A percentile compares a stretch with the other conserved stretches of the same genome.
Conservation (phyloP, 768 basidiomycete species). For the Boletus patriciae region DNA sequence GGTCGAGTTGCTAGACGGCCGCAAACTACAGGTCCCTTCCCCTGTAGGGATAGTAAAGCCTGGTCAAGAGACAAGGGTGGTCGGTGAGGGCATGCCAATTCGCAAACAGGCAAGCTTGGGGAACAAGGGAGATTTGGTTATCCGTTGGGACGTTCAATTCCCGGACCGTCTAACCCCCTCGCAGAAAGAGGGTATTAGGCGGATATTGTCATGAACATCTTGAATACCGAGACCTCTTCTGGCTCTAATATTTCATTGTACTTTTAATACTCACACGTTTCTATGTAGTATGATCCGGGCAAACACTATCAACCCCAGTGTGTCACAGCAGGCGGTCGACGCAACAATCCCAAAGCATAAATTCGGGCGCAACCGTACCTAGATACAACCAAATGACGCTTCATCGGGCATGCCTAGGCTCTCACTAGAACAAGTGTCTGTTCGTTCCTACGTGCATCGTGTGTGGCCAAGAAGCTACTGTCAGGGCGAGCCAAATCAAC, state of each 20-base stretch:
- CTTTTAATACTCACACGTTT: conserved; percentile 4
- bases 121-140: conserved; percentile 80
- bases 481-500: not conserved
- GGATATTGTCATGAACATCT: conserved; percentile 49
- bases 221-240: conserved; percentile 1
- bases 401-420: not conserved
- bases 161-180: conserved; percentile 69
- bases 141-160: conserved; percentile 84
- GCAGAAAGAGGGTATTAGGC: conserved; percentile 81
- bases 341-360: not conserved
- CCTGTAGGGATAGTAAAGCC: conserved; percentile 75
- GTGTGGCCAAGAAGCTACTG: not conserved
- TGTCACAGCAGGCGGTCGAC: not conserved
- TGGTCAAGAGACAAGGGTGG: conserved; percentile 65
- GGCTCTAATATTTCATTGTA: conserved; percentile 12
- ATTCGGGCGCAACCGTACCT: not conserved
- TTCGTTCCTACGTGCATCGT: not conserved
- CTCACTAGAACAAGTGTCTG: not conserved
- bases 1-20: conserved; percentile 76
- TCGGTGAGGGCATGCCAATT: conserved; percentile 89
- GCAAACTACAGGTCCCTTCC: conserved; percentile 64
- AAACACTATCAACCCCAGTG: not conserved
- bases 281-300: conserved; percentile 1
- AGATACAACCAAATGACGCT: not conserved
- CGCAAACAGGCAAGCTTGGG: conserved; percentile 69